These are phyloP conservation scores for Eragrostis tef DNA, from an alignment of 202 grass and related monocot genomes.

Conservation along the genomic window DNA sequence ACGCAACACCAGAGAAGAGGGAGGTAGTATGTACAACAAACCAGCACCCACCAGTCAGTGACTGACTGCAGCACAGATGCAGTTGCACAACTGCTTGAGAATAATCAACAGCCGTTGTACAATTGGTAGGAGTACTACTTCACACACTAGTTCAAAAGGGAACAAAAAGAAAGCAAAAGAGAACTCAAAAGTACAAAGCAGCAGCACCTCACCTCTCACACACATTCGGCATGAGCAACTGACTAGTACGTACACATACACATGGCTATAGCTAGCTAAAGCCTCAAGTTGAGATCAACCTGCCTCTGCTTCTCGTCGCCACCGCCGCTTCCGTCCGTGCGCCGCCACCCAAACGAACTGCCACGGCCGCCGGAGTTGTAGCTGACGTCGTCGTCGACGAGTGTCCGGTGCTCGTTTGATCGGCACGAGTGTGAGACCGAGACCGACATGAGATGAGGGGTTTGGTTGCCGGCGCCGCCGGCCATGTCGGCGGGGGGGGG, in stretches of 20 bases:
- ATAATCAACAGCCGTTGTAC: slow-evolving; percentile 23
- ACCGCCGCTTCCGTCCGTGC: background rate
- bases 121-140: background rate
- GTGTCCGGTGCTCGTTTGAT: background rate
- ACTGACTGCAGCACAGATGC: background rate
- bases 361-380: background rate
- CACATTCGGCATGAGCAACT: background rate
- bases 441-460: background rate
- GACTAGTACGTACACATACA: background rate
- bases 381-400: background rate
- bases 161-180: background rate
- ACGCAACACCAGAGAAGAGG: background rate
- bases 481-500: background rate
- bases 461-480: background rate
- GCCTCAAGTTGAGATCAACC: slow-evolving; percentile 51
- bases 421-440: slow-evolving; percentile 28
- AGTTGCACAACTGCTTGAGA: background rate
- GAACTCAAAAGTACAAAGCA: background rate
- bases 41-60: background rate
- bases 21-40: background rate
- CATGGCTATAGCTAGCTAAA: slow-evolving; percentile 5
- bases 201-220: background rate
- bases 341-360: background rate
- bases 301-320: slow-evolving; percentile 23
- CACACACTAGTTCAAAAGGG: background rate